Conservation (phyloP, 2,329 filamentous ascomycete genomes). For the Calonectria pteridis region DNA sequence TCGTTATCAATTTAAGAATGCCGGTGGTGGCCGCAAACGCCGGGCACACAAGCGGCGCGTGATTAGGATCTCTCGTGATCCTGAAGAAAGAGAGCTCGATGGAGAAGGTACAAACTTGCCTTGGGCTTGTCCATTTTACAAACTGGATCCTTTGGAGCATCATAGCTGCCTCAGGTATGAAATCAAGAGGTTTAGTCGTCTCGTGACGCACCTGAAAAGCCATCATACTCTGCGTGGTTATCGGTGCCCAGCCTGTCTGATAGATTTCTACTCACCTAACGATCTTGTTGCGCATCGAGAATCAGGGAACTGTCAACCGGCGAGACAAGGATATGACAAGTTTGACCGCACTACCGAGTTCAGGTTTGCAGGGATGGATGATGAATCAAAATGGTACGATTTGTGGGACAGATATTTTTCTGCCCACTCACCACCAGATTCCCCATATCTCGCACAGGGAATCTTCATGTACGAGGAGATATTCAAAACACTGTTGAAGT, state of each 20-base stretch:
- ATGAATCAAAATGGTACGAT: background rate
- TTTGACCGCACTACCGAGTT: background rate
- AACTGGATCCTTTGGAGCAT: background rate
- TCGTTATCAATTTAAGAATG: no score
- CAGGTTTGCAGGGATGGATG: background rate
- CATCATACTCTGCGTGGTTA: background rate
- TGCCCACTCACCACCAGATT: background rate
- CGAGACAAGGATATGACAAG: background rate
- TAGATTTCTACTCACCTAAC: no score
- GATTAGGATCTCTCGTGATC: rapidly evolving
- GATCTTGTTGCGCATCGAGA: no score
- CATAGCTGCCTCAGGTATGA: background rate
- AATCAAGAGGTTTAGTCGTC: background rate
- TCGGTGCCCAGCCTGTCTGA: background rate
- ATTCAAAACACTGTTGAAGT: background rate
- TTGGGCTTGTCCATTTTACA: background rate
- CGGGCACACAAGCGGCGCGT: no score
- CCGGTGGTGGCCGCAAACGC: no score
- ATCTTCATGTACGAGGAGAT: background rate
- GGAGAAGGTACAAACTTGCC: no score
- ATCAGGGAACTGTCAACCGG: no score
- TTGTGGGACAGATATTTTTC: background rate
- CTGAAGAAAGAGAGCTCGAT: background rate
- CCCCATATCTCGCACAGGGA: background rate
- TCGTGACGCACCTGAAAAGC: background rate